Percentiles rank a stretch among this genome's conserved stretches.
These are phyloP conservation scores for Neonectria magnoliae DNA, from an alignment of 2,329 filamentous ascomycete species.

Conservation along the genomic window DNA sequence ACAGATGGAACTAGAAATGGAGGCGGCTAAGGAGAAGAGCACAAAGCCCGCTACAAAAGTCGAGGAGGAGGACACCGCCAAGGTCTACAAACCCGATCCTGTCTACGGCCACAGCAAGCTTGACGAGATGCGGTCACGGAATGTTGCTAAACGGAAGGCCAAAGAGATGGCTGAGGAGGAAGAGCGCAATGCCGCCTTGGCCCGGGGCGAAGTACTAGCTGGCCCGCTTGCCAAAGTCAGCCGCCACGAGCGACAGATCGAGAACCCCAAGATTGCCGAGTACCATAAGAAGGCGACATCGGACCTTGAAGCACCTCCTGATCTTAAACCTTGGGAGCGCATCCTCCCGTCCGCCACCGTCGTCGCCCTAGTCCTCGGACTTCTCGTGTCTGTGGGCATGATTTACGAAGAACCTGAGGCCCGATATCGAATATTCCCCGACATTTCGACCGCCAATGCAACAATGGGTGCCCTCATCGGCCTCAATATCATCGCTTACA, in stretches of 20 bases:
- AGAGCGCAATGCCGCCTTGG: slow-evolving; percentile 53
- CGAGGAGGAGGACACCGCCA: slow-evolving; percentile 33
- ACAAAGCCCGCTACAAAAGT: slow-evolving; percentile 32
- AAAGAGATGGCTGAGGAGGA: slow-evolving; percentile 56
- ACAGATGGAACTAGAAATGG: slow-evolving; percentile 57
- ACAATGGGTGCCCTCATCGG: slow-evolving; percentile 71
- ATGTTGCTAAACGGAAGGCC: slow-evolving; percentile 60
- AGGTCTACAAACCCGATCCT: slow-evolving; percentile 52
- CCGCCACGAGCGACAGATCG: slow-evolving; percentile 50
- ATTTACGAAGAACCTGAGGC: slow-evolving; percentile 65
- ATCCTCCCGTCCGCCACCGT: slow-evolving; percentile 64
- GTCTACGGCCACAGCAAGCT: slow-evolving; percentile 68
- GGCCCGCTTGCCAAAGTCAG: slow-evolving; percentile 56
- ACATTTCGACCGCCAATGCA: slow-evolving; percentile 69
- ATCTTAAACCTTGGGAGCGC: slow-evolving; percentile 61
- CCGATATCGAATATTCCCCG: slow-evolving; percentile 65
- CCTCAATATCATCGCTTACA: slow-evolving; percentile 66
- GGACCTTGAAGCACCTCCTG: slow-evolving; percentile 60
- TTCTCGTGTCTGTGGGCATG: slow-evolving; percentile 55
- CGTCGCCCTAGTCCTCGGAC: slow-evolving; percentile 56
- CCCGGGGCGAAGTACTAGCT: slow-evolving; percentile 48
- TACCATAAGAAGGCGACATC: slow-evolving; percentile 60
- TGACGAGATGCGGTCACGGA: slow-evolving; percentile 65
- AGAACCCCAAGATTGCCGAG: slow-evolving; percentile 51
- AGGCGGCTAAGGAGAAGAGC: slow-evolving; percentile 34